A percentile compares a stretch with the other conserved stretches of the same genome.
These are phyloP conservation scores for Zancudomyces culisetae DNA, from an alignment of 371 early-diverging fungal genomes.

Conservation along the genomic window DNA sequence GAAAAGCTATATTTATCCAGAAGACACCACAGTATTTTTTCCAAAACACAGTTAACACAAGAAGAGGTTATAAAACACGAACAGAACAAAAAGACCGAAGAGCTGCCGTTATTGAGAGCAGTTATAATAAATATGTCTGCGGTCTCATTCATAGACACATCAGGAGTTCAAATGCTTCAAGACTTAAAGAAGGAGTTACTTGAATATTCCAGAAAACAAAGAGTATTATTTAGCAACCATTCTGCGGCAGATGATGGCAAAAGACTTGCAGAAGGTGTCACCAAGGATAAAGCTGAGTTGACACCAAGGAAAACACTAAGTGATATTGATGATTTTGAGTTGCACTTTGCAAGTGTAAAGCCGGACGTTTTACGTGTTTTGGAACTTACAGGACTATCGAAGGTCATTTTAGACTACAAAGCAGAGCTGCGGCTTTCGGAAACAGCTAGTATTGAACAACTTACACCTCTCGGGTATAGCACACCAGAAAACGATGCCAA, in stretches of 20 bases:
- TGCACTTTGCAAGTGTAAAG: slow-evolving; percentile 3
- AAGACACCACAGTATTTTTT: slow-evolving; percentile 11
- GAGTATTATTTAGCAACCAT: neutral
- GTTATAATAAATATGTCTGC: slow-evolving; percentile 61
- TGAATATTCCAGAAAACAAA: slow-evolving; percentile 3
- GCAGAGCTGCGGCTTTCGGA: neutral
- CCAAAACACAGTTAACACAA: slow-evolving; percentile 31
- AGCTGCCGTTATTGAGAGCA: slow-evolving; percentile 35
- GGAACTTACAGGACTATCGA: slow-evolving; percentile 2
- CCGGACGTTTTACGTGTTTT: slow-evolving; percentile 2
- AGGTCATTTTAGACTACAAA: neutral
- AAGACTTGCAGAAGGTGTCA: neutral
- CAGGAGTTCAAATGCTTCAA: slow-evolving; percentile 50
- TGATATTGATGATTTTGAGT: neutral
- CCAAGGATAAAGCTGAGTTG: neutral
- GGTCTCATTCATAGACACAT: slow-evolving; percentile 57
- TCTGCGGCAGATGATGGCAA: too few relatives aligned
- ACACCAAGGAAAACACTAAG: neutral
- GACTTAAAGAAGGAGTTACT: slow-evolving; percentile 27
- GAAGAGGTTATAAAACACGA: slow-evolving; percentile 10
- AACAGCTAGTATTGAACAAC: neutral
- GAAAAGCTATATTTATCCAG: slow-evolving; percentile 8
- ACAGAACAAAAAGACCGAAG: slow-evolving; percentile 7
- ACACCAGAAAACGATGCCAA: too few relatives aligned
- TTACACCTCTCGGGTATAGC: too few relatives aligned